A percentile compares a stretch with the other conserved stretches of the same genome.
Conservation (phyloP, 129 eudicot genomes). For the Oenanthe sinensis region DNA sequence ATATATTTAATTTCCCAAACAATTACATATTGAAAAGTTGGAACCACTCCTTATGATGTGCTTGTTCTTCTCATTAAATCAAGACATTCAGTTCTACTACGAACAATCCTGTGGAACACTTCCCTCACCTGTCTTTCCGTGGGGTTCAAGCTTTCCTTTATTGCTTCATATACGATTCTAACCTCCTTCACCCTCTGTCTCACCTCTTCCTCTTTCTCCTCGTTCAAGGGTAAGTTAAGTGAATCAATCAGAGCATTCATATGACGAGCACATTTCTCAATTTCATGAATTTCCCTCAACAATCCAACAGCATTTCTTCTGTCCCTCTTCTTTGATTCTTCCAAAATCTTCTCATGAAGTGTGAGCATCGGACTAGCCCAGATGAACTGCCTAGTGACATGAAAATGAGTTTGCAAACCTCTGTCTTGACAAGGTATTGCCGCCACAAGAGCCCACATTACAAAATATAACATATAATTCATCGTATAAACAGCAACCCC, state of each 20-base stretch:
- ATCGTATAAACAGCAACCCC: conserved; percentile 34
- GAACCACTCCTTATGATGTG: conserved; percentile 12
- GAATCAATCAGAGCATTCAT: conserved; percentile 30
- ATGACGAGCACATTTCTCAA: conserved; percentile 29
- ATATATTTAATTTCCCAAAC: background rate
- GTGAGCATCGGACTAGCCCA: conserved; percentile 33
- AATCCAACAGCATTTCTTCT: conserved; percentile 34
- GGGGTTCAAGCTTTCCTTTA: conserved; percentile 37
- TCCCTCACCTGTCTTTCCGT: conserved; percentile 44
- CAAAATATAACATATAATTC: conserved; percentile 34
- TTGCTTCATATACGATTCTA: conserved; percentile 15
- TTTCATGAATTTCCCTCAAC: conserved; percentile 46
- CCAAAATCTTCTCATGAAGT: conserved; percentile 46
- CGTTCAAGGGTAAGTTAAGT: conserved; percentile 29
- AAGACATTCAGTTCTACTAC: conserved; percentile 40
- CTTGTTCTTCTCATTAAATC: conserved; percentile 22
- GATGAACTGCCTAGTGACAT: conserved; percentile 23
- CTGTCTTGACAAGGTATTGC: conserved; percentile 60
- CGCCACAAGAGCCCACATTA: conserved; percentile 53
- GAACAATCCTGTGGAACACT: conserved; percentile 42
- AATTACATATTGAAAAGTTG: background rate
- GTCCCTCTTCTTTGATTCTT: conserved; percentile 45
- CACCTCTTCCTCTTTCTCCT: conserved; percentile 34
- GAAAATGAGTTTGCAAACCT: conserved; percentile 39
- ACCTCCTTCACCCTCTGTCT: conserved; percentile 27